Evolutionary conservation across 495 filamentous ascomycete genomes (phyloP), one percentile per base, ranked within the genome.

Genomic region (Mycothermus thermophilus): DNA sequence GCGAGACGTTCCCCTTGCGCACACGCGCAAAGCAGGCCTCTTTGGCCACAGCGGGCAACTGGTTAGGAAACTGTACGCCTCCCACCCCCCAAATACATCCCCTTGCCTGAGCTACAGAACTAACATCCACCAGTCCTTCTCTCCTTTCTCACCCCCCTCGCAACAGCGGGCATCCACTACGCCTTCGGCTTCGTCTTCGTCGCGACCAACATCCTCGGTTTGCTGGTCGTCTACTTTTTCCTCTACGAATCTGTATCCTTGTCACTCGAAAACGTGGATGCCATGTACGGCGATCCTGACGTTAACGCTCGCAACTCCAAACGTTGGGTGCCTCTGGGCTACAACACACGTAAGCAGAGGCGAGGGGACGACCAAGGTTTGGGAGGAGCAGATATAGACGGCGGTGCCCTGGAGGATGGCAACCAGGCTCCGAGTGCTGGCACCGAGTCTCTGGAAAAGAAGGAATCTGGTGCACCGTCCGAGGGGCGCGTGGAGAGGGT

Each of bases 121-220:
- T 4, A 8, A 20, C 24, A 15, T n/a, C n/a, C n/a, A 19, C n/a
- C 11, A 55, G 52, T 88, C 65, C 54, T 88, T 43, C 75, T 90
- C 47, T 74, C 75, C 8, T 84, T 90, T 67, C 81, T 87, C 62
- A 85, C 83, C 2, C 81, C 83, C 5, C 77, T 81, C 55, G 82
- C 83, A 48, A 72, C 66, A 25, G 52, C 52, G 13, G 63, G 69
- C 23, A 87, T 92, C 43, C 64, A 73, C 41, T 88, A 75, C 59
- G 57, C 63, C 16, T 87, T 84, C 58, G 83, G 83, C 22, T 88
- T 81, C 54, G 71, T 92, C 40, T 86, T 88, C 44, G 81, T 77
- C 3, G 73, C 52, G 3, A 83, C 75, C 62, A 79, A 73, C 50
- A 57, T 81, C 42, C 58, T 66, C 4, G 80, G 65, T 12, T 66